Conservation (phyloP, 169 alveolate genomes). For the Babesia bovis region DNA sequence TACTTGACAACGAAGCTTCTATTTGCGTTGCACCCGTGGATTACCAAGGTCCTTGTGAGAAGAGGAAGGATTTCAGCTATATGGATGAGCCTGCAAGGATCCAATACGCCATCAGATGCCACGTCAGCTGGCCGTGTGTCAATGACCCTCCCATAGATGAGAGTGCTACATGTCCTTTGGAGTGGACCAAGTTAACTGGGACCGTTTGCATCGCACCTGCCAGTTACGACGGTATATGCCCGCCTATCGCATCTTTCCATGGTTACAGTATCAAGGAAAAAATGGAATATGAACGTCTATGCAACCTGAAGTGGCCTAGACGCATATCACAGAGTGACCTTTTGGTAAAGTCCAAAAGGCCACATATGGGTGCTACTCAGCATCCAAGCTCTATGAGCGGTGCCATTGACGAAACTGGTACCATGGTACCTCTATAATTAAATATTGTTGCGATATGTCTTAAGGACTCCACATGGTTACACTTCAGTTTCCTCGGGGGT, state of each 20-base stretch:
- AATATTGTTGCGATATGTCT: background rate
- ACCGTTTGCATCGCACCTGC: slow-evolving; percentile 74
- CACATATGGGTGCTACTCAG: background rate
- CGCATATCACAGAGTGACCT: background rate
- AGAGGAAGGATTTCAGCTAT: slow-evolving; percentile 20
- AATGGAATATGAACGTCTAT: slow-evolving; percentile 60
- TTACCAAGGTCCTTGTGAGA: slow-evolving; percentile 51
- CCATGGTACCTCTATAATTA: slow-evolving; percentile 15
- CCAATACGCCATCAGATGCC: slow-evolving; percentile 68
- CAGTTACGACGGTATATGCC: slow-evolving; percentile 67
- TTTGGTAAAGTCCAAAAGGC: background rate
- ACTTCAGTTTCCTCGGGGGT: too few species aligned
- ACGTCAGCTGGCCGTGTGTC: slow-evolving; percentile 76
- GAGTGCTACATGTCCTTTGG: slow-evolving; percentile 58
- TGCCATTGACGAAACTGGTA: slow-evolving; percentile 48
- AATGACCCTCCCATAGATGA: slow-evolving; percentile 33
- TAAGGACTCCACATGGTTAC: too few species aligned
- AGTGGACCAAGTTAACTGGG: slow-evolving; percentile 65
- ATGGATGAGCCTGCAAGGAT: slow-evolving; percentile 25
- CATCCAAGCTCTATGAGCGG: slow-evolving; percentile 42
- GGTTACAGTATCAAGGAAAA: slow-evolving; percentile 48
- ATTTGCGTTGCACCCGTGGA: slow-evolving; percentile 54
- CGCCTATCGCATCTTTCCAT: slow-evolving; percentile 73
- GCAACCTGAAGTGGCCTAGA: slow-evolving; percentile 33
- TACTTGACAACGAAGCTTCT: background rate